Percentiles rank a stretch among this genome's conserved stretches.
phyloP scores from a whole-genome alignment of 345 rosid species.

The Geranium brycei region DNA sequence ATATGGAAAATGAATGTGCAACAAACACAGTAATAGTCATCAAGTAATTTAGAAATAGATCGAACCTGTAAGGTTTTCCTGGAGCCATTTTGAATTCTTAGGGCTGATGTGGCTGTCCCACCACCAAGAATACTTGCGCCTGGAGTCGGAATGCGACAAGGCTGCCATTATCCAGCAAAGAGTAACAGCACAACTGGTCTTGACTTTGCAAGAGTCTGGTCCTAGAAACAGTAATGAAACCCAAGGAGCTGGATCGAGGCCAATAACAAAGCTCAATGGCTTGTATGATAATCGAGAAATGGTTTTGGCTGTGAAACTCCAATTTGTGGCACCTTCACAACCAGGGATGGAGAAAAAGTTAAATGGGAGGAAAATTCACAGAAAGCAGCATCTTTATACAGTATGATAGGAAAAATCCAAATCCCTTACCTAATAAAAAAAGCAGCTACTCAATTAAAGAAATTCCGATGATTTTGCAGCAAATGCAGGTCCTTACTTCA shows the following conservation, averaged over 20 bases:
- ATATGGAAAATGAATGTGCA: not conserved
- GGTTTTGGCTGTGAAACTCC: not conserved
- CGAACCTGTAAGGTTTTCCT: conserved; percentile 40
- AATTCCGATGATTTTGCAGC: not conserved
- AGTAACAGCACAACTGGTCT: not conserved
- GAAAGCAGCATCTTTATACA: not conserved
- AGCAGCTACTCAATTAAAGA: not conserved
- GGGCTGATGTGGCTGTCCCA: conserved; percentile 54
- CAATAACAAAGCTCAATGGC: not conserved
- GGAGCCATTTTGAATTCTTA: conserved; percentile 47
- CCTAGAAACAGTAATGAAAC: not conserved
- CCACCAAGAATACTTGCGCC: conserved; percentile 40
- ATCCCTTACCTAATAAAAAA: not conserved
- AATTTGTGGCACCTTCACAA: not conserved
- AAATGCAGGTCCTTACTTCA: not conserved
- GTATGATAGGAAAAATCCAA: not conserved
- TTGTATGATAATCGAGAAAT: too few species aligned
- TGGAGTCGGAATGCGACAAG: conserved; percentile 12
- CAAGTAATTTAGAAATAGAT: not conserved
- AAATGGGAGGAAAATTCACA: not conserved
- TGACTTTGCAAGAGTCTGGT: not conserved
- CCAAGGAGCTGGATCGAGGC: not conserved
- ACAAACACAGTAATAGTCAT: not conserved
- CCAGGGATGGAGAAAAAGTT: not conserved
- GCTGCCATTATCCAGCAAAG: conserved; percentile 22